Conservation (phyloP, 1,284 basidiomycete genomes). For the Neolentinus lepideus region DNA sequence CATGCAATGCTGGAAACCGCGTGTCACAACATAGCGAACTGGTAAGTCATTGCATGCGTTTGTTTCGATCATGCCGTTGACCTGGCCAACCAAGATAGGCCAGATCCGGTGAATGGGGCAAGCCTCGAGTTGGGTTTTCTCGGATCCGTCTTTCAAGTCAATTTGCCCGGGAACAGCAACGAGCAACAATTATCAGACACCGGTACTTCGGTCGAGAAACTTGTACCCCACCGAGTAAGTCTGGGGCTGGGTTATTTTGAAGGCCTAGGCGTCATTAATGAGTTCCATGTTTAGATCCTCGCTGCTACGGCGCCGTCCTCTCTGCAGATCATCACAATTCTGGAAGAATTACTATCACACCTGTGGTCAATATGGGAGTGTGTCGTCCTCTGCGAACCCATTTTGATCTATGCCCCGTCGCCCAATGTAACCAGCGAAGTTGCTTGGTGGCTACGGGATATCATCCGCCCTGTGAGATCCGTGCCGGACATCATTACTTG, state of each 20-base stretch:
- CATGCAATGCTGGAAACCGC: slow-evolving; percentile 79
- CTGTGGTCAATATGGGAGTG: slow-evolving; percentile 97
- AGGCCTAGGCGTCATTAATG: slow-evolving; percentile 1
- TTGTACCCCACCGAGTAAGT: slow-evolving; percentile 29
- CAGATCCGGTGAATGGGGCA: slow-evolving; percentile 53
- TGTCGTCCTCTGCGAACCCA: slow-evolving; percentile 80
- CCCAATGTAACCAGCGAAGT: slow-evolving; percentile 78
- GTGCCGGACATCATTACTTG: not conserved
- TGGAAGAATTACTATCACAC: slow-evolving; percentile 70
- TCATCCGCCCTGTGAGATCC: slow-evolving; percentile 71
- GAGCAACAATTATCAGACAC: slow-evolving; percentile 63
- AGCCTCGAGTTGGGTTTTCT: slow-evolving; percentile 76
- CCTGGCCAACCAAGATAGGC: slow-evolving; percentile 40
- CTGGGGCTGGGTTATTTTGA: slow-evolving; percentile 35
- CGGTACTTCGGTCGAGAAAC: slow-evolving; percentile 38
- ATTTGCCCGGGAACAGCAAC: slow-evolving; percentile 64
- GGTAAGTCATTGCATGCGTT: slow-evolving; percentile 45
- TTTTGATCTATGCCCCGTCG: slow-evolving; percentile 81
- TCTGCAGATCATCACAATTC: slow-evolving; percentile 65
- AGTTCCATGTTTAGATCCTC: slow-evolving; percentile 47
- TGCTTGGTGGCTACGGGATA: slow-evolving; percentile 87
- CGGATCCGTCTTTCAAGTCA: slow-evolving; percentile 65
- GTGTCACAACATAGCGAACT: slow-evolving; percentile 79
- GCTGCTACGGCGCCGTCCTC: slow-evolving; percentile 68
- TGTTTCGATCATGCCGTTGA: not conserved